Base-by-base conservation (phyloP, 192 early-diverging fungal genomes). In the Kickxella alabastrina region DNA sequence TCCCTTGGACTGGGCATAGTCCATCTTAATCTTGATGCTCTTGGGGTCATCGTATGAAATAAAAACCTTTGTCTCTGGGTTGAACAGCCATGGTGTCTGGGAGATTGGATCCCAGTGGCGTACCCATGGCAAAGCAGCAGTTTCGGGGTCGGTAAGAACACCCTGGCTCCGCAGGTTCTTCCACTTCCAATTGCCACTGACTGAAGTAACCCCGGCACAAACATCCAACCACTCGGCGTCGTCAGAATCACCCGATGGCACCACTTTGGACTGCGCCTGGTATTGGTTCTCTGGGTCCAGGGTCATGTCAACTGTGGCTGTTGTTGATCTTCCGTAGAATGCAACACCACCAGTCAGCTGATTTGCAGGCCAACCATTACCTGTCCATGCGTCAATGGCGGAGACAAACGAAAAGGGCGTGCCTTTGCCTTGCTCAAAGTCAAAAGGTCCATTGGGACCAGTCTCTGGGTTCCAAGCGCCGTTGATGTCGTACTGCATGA, bases 31-130 rank as follows among this genome's bases (percentile, higher is more conserved):
- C 29, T 45, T 60, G 34, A 90, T 46, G 9, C 83, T 84, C 13
- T 69, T 41, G 4, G 76, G 73, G 39, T 90, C 84, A 41, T 88
- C 85, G 43, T 90, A 90, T 3, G 83, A 83, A 41, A 88, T 79
- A 49, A 80, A 86, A 23, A 42, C 44, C 19, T 70, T 81, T 10
- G 59, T 82, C 1, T 10, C 32, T 6, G 75, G 69, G 34, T 85
- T 85, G 59, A 80, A 92, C 24, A 92, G 28, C 84, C 86, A 89
- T 3, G 89, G 88, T 6, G 87, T 87, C 51, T 76, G 51, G 2
- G 80, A 78, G 1, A 49, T 57, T 4, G 52, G 10, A 36, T 90
- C 87, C 75, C 80, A 84, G 28, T 75, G 53, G 22, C 84, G 77
- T 1, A 82, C 51, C 84, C 84, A 90, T 8, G 70, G 70, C 3